These are phyloP conservation scores for Linnemannia hyalina DNA, from an alignment of 192 early-diverging fungal species.

Conservation along the genomic window DNA sequence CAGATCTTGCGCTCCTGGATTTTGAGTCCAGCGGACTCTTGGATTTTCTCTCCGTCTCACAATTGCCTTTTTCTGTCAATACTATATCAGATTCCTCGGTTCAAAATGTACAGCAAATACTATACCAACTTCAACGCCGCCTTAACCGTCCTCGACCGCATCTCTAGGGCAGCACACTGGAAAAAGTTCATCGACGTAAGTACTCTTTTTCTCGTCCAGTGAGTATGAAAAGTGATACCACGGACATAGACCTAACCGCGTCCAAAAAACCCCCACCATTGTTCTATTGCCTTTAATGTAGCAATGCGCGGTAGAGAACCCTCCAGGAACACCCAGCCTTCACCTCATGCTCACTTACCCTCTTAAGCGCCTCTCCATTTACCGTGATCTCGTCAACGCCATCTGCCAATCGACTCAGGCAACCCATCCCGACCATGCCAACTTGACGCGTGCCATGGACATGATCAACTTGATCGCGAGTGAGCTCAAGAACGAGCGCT, in stretches of 20 bases:
- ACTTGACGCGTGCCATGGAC: conserved; percentile 39
- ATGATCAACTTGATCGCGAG: conserved; percentile 12
- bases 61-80: not conserved
- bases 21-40: not conserved
- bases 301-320: conserved; percentile 43
- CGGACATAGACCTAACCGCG: no score
- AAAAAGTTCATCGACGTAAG: conserved; percentile 51
- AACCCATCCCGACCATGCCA: conserved; percentile 41
- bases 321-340: conserved; percentile 43
- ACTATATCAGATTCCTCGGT: conserved; percentile 36
- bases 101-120: conserved; percentile 54
- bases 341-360: conserved; percentile 49
- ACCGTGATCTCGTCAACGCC: conserved; percentile 32
- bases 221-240: no score
- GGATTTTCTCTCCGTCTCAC: not conserved
- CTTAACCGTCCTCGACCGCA: conserved; percentile 44
- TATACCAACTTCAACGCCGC: conserved; percentile 47
- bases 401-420: conserved; percentile 44
- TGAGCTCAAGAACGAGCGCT: conserved; percentile 32
- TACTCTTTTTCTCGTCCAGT: not conserved
- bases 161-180: conserved; percentile 41
- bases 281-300: not conserved
- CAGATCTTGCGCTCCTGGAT: not conserved
- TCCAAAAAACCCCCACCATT: no score
- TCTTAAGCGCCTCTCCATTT: conserved; percentile 33